phyloP scores from a whole-genome alignment of 495 filamentous ascomycete genomes.

The Penicillium egyptiacum region DNA sequence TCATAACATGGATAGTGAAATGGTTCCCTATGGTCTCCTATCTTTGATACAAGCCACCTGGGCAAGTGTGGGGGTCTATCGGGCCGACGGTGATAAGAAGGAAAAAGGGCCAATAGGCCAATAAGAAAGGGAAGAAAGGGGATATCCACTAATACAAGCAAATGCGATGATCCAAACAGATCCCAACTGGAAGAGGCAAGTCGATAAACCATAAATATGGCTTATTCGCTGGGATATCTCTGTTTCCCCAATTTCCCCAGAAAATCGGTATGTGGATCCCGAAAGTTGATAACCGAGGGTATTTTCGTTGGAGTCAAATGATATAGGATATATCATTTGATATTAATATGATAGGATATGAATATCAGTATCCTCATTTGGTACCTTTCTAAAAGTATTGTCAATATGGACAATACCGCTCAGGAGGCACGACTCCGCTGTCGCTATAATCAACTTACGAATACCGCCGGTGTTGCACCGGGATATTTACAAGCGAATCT shows the following conservation, averaged over 20 bases:
- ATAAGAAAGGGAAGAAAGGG: not conserved
- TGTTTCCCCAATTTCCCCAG: constrained; percentile 19
- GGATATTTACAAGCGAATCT: constrained; percentile 59
- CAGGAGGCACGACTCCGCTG: constrained; percentile 42
- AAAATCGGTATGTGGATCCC: constrained; percentile 29
- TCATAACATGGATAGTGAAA: not conserved
- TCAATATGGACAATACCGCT: constrained; percentile 24
- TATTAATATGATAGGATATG: not conserved
- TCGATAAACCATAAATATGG: not conserved
- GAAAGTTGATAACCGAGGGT: constrained; percentile 16
- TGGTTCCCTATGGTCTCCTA: not conserved
- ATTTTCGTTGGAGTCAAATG: not conserved
- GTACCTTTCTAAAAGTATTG: not conserved
- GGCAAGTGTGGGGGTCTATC: not conserved
- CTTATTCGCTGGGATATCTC: too few relatives aligned
- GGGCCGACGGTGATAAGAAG: not conserved
- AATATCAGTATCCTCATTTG: not conserved
- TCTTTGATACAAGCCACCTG: not conserved
- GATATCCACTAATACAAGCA: not conserved
- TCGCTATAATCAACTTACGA: constrained; percentile 40
- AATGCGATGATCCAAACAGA: not conserved
- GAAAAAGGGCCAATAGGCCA: not conserved
- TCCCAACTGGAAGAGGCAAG: constrained; percentile 13
- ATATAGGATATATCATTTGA: too few relatives aligned
- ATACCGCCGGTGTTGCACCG: constrained; percentile 52